Base-by-base conservation (phyloP, 2,329 filamentous ascomycete species). In the Amesomyces nigricolor region DNA sequence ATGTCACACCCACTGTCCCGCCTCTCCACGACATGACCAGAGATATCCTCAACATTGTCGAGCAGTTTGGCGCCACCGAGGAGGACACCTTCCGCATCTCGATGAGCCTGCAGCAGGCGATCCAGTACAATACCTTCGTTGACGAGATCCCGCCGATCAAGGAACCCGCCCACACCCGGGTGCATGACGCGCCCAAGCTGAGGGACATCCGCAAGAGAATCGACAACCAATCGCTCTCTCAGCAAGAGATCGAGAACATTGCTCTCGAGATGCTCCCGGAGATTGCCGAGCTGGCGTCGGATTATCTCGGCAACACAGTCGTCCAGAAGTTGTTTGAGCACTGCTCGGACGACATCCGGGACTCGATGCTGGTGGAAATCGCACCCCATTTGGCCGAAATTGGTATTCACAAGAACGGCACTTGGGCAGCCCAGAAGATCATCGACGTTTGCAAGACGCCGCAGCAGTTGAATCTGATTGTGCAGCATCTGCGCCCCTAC, bases 341-440 rank as follows among this genome's bases (percentile, higher is more conserved):
- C 73, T 97, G 94, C 75, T 94, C 90, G 0, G 92, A 97, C 69
- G 78, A 84, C 42, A 83, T 92, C 42, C 91, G 95, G 65, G 91
- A 96, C 70, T 86, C 88, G 54, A 97, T 99, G 94, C 77, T 99
- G 56, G 73, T 77, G 13, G 85, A 91, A 67, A 95, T 99, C 65
- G 84, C 88, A 2, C 91, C 92, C 56, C 91, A 96, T 68, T 81
- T 97, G 69, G 91, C 92, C 26, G 91, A 97, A 72, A 96, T 97
- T 72, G 94, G 94, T 65, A 86, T 96, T 7, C 94, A 99, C 80
- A 99, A 99, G 81, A 99, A 99, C 66, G 94, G 94, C 60, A 99
- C 94, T 1, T 99, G 94, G 94, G 94, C 94, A 53, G 94, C 94
- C 1, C 94, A 99, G 73, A 99, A 97, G 79, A 97, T 99, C 66